These are phyloP conservation scores for Marchantia paleacea DNA, from an alignment of 225 moss, liverwort and hornwort species.

Conservation along the genomic window DNA sequence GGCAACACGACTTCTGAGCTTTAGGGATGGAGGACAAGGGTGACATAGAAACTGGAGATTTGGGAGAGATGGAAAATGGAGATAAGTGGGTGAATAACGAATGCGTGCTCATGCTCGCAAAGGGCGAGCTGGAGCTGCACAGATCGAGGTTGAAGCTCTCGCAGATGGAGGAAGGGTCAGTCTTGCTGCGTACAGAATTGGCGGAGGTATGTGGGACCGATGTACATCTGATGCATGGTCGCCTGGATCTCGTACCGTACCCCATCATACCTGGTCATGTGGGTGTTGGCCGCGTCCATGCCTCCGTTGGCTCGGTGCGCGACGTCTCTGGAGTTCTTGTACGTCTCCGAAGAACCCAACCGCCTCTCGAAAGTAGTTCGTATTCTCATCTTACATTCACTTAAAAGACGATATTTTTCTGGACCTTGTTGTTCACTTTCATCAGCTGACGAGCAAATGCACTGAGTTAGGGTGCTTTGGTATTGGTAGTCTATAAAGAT, in stretches of 20 bases:
- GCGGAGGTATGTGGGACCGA: constrained; percentile 82
- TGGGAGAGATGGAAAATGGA: not conserved
- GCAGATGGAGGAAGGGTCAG: constrained; percentile 62
- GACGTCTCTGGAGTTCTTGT: constrained; percentile 62
- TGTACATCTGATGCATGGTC: constrained; percentile 67
- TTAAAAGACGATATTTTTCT: not conserved
- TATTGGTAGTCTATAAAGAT: not conserved
- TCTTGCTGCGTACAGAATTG: constrained; percentile 57
- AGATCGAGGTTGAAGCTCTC: constrained; percentile 46
- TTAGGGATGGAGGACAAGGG: not conserved
- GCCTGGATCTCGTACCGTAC: constrained; percentile 68
- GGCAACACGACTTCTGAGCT: not conserved
- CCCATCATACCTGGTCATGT: constrained; percentile 89
- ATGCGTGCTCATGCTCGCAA: constrained; percentile 37
- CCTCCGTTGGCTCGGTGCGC: constrained; percentile 43
- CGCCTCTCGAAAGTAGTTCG: not conserved
- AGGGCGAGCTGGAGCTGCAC: constrained; percentile 32
- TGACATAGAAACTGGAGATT: not conserved
- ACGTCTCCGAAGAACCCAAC: not conserved
- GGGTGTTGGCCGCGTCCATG: constrained; percentile 63
- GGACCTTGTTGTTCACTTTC: no score
- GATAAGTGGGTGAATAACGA: constrained; percentile 37
- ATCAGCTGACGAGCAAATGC: not conserved
- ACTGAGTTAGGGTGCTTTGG: not conserved
- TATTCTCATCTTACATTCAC: not conserved